Base-by-base conservation (phyloP, 1,139 yeast genomes). In the Debaryomyces sp. region DNA sequence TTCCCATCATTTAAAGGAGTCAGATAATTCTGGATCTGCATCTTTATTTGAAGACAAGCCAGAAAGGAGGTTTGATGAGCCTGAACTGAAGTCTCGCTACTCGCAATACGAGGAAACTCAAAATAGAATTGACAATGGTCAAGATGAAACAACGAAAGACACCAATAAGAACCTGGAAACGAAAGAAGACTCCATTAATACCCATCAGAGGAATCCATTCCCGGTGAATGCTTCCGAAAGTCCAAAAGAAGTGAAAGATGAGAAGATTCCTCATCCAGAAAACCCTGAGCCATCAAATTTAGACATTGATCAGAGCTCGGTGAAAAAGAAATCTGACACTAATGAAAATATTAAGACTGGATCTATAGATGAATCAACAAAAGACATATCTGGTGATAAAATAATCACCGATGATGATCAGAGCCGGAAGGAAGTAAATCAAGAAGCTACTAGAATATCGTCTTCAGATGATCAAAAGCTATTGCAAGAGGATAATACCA, bases 391-490 rank as follows among this genome's bases (percentile, higher is more conserved):
- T 10, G 17, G n/a, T 21, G 13, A 12, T 12, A 21, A 4, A 21
- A 12, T 6, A 21, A n/a, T 1, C 6, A 26, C 44, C 10, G 41
- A 30, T 27, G 44, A 45, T 9, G 23, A 41, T 10, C 24, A 22
- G 30, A 7, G 8, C 6, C 27, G n/a, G 32, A 22, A 23, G 12
- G 26, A 35, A 17, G 26, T 9, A 27, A 9, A 17, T 12, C 12
- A 12, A 22, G 22, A 12, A n/a, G 10, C 13, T 12, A 8, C 38
- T 36, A 58, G 54, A 41, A 54, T 58, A 3, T 56, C 62, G 7
- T 57, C 59, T 45, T 48, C 56, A 9, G 60, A 54, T 34, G 54
- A 58, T 44, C 43, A 54, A 41, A 57, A 54, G 30, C 29, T 4
- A 9, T 12, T 45, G 4, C 46, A 37, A 24, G 40, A 26, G 10